Evolutionary conservation across 805 yeast species (phyloP).

Genomic region (Wickerhamiella sergipiensis): DNA sequence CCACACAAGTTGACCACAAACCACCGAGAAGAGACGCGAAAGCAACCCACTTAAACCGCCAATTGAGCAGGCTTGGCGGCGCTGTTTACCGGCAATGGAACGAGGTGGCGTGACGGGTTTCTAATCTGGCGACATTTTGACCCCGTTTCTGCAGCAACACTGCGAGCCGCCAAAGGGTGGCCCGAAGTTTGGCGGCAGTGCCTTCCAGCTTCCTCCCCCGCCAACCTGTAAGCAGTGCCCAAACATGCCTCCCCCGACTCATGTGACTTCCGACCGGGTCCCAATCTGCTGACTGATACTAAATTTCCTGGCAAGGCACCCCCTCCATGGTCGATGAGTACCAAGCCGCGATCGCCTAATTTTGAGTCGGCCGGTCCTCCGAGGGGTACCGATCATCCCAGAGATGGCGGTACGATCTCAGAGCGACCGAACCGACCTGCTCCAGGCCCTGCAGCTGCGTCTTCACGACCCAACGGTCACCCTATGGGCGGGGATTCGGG

Average conservation of each 20-base stretch:
- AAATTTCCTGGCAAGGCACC: not conserved
- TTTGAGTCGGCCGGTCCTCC: not conserved
- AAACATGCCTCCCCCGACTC: not conserved
- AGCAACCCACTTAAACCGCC: not conserved
- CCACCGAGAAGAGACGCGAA: not conserved
- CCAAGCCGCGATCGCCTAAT: not conserved
- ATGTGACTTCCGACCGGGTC: not conserved
- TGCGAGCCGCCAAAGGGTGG: no score
- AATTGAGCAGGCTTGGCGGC: not conserved
- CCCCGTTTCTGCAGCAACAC: not conserved
- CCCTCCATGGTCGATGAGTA: slow-evolving; percentile 2
- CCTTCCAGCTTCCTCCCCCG: not conserved
- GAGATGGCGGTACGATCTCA: not conserved
- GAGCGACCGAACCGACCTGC: not conserved
- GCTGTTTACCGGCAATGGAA: not conserved
- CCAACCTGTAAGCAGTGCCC: not conserved
- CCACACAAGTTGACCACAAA: not conserved
- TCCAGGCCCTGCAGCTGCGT: not conserved
- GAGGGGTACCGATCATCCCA: not conserved
- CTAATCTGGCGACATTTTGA: not conserved
- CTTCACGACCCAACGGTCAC: not conserved
- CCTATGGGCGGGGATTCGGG: not conserved
- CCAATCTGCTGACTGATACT: not conserved
- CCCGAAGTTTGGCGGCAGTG: not conserved
- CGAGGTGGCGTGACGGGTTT: not conserved